Base-by-base conservation (phyloP, 2,329 filamentous ascomycete species). In the Arthrobotrys conoides region DNA sequence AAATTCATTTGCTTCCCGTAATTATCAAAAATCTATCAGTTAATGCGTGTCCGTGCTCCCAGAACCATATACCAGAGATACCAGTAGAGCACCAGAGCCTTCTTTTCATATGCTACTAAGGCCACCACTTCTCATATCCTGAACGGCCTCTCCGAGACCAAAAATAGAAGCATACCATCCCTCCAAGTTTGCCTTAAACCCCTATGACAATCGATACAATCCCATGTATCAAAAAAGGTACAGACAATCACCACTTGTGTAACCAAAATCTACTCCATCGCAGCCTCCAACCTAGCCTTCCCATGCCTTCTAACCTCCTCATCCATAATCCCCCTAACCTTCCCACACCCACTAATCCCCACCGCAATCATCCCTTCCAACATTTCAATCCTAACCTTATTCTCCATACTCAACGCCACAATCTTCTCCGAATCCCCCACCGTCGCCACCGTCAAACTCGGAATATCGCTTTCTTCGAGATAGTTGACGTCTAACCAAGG, bases 311-410 rank as follows among this genome's bases (percentile, higher is more conserved):
- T 90, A 55, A 98, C 91, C 14, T 96, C 91, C 5, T 88, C 87
- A 84, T 98, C 94, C 82, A 99, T 83, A 63, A 97, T 91, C 81
- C 90, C 88, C 80, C 93, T 89, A 46, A 98, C 90, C 83, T 94
- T 91, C 85, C 91, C 93, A 84, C 95, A 98, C 4, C 94, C 96
- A 83, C 97, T 94, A 61, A 97, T 90, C 0, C 92, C 95, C 0
- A 97, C 93, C 0, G 93, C 93, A 82, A 99, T 86, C 94, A 99
- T 97, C 0, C 92, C 92, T 86, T 99, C 95, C 76, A 98, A 83
- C 72, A 94, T 89, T 73, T 88, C 88, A 80, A 92, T 89, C 84
- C 96, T 92, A n/a, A 97, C 91, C 59, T 93, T 90, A 69, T 91
- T 96, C 87, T 98, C 96, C 88, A 96, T 92, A 12, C 94, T 88